These are phyloP conservation scores for Perkinsus marinus DNA, from an alignment of 169 alveolate genomes.

Conservation along the genomic window DNA sequence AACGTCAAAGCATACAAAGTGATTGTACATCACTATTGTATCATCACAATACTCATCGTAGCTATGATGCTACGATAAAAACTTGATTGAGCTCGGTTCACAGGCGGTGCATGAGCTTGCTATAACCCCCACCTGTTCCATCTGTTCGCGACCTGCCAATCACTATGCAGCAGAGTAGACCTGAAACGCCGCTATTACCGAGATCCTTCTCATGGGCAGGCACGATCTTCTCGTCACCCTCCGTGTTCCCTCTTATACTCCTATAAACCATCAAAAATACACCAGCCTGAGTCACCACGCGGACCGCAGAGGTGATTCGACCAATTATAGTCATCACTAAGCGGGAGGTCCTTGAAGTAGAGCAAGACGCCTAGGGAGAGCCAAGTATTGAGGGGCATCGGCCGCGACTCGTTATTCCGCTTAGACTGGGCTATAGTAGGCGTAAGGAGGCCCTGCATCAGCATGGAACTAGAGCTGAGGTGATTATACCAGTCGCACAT, in stretches of 20 bases:
- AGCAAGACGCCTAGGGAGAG: not conserved
- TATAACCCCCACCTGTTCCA: not conserved
- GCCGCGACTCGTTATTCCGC: not conserved
- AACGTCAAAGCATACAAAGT: no score
- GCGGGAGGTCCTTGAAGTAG: not conserved
- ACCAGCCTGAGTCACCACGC: not conserved
- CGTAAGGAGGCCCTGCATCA: not conserved
- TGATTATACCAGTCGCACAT: not conserved
- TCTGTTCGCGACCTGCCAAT: not conserved
- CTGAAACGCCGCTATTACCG: no score
- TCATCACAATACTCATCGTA: no score
- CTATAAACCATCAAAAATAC: not conserved
- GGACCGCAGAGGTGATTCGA: not conserved
- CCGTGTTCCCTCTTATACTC: not conserved
- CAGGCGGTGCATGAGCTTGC: not conserved
- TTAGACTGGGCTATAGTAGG: not conserved
- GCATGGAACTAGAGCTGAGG: no score
- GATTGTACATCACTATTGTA: no score
- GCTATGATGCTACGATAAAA: not conserved
- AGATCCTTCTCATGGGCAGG: not conserved
- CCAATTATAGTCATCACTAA: not conserved
- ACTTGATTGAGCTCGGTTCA: not conserved
- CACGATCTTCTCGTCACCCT: not conserved
- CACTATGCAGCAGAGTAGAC: no score
- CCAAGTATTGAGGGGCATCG: not conserved